Evolutionary conservation across 257 asterid genomes (phyloP).

Genomic region (Lavandula angustifolia): DNA sequence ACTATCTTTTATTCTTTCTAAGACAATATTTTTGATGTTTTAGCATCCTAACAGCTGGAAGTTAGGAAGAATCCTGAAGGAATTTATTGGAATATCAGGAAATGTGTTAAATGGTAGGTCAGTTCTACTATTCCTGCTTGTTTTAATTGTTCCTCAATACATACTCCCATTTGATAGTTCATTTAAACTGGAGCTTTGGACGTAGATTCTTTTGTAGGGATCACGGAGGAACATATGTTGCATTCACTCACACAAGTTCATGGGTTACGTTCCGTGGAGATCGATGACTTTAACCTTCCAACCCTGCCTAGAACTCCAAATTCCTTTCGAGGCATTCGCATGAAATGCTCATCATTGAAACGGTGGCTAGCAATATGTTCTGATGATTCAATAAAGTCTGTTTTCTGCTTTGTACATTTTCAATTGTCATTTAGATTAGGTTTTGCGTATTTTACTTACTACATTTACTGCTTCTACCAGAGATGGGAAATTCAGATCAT

Average conservation of each 20-base stretch:
- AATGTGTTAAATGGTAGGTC: constrained; percentile 54
- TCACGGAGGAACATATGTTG: constrained; percentile 64
- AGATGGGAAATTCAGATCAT: constrained; percentile 68
- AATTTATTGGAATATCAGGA: constrained; percentile 61
- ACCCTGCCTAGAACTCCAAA: constrained; percentile 69
- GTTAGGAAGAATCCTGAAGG: constrained; percentile 69
- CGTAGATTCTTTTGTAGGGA: constrained; percentile 68
- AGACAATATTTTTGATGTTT: constrained; percentile 30
- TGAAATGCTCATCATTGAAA: constrained; percentile 71
- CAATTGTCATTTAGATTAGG: constrained; percentile 23
- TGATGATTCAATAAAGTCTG: constrained; percentile 83
- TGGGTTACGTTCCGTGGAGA: constrained; percentile 43
- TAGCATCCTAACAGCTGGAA: constrained; percentile 92
- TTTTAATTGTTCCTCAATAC: neutral
- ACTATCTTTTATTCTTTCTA: constrained; percentile 17
- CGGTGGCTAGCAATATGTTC: constrained; percentile 89
- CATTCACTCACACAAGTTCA: constrained; percentile 59
- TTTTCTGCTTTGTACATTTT: neutral
- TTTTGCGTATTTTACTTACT: constrained; percentile 27
- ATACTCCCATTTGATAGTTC: constrained; percentile 2
- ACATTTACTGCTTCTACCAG: constrained; percentile 40
- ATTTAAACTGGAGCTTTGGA: constrained; percentile 29
- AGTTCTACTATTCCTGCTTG: neutral
- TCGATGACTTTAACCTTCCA: constrained; percentile 64
- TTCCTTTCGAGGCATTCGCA: constrained; percentile 84